Conservation (phyloP, 164 flowering plant species). For the Magnolia kwangsiensis region DNA sequence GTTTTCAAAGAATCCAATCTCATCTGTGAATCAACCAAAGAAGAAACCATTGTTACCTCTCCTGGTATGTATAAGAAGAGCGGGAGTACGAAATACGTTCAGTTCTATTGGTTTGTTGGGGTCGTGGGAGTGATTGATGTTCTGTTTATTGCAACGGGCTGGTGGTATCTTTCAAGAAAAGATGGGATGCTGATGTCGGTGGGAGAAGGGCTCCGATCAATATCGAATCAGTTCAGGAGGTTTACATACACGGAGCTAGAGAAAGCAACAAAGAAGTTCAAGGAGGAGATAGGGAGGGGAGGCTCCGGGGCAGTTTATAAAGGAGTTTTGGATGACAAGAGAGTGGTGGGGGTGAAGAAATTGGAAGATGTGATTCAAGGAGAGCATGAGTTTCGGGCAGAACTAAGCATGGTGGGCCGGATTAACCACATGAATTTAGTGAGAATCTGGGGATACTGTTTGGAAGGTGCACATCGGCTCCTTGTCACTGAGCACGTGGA, state of each 20-base stretch:
- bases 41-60: background rate
- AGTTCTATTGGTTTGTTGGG: conserved; percentile 2
- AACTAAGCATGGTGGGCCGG: conserved; percentile 23
- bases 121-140: conserved; percentile 6
- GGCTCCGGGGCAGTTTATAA: conserved; percentile 20
- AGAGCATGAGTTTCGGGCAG: conserved; percentile 27
- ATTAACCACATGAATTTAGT: conserved; percentile 28
- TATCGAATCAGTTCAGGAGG: conserved; percentile 17
- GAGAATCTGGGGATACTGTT: conserved; percentile 25
- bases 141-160: conserved; percentile 13
- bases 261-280: conserved; percentile 19
- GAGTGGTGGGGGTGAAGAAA: conserved; percentile 21
- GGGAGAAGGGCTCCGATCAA: conserved; percentile 16
- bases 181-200: background rate
- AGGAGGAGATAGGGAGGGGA: conserved; percentile 23
- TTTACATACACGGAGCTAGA: conserved; percentile 22
- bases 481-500: conserved; percentile 22
- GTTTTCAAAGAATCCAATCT: conserved; percentile 1
- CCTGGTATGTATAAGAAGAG: background rate
- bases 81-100: background rate
- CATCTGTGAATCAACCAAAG: background rate
- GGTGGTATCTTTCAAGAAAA: conserved; percentile 13
- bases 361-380: conserved; percentile 21
- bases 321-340: conserved; percentile 17
- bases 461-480: conserved; percentile 15